A percentile compares a stretch with the other conserved stretches of the same genome.
Evolutionary conservation across 2,329 filamentous ascomycete species (phyloP).

Genomic region (Leptoxyphium fumago): DNA sequence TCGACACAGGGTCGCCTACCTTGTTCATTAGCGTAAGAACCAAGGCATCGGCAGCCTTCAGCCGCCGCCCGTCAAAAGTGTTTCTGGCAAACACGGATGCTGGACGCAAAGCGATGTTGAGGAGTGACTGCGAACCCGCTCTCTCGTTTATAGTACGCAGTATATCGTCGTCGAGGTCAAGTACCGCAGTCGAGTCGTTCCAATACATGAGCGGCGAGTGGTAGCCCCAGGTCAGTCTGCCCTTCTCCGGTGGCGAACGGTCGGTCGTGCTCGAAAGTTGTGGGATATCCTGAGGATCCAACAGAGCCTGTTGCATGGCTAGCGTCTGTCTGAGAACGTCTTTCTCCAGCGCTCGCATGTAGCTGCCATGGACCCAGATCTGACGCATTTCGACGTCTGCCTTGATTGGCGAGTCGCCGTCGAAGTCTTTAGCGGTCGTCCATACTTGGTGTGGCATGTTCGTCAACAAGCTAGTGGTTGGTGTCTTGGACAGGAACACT

Average conservation of each 20-base stretch:
- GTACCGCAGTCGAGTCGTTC: slow-evolving; percentile 47
- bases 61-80: slow-evolving; percentile 49
- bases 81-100: slow-evolving; percentile 77
- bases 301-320: slow-evolving; percentile 52
- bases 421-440: slow-evolving; percentile 34
- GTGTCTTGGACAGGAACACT: slow-evolving; percentile 52
- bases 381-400: slow-evolving; percentile 71
- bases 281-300: slow-evolving; percentile 1
- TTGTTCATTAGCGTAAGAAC: slow-evolving; percentile 64
- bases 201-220: slow-evolving; percentile 76
- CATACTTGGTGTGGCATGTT: slow-evolving; percentile 67
- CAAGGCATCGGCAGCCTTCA: slow-evolving; percentile 60
- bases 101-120: slow-evolving; percentile 61
- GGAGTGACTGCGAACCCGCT: slow-evolving; percentile 46
- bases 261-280: not conserved
- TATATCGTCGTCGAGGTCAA: slow-evolving; percentile 48
- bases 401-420: slow-evolving; percentile 24
- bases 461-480: slow-evolving; percentile 55
- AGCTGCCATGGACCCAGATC: slow-evolving; percentile 67
- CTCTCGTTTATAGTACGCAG: slow-evolving; percentile 54
- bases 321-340: slow-evolving; percentile 52
- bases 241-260: slow-evolving; percentile 2
- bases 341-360: slow-evolving; percentile 59
- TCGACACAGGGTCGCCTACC: slow-evolving; percentile 47
- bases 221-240: slow-evolving; percentile 50